A percentile compares a stretch with the other conserved stretches of the same genome.
phyloP scores from a whole-genome alignment of 176 grass and related monocot species.

The Sorghum bicolor region DNA sequence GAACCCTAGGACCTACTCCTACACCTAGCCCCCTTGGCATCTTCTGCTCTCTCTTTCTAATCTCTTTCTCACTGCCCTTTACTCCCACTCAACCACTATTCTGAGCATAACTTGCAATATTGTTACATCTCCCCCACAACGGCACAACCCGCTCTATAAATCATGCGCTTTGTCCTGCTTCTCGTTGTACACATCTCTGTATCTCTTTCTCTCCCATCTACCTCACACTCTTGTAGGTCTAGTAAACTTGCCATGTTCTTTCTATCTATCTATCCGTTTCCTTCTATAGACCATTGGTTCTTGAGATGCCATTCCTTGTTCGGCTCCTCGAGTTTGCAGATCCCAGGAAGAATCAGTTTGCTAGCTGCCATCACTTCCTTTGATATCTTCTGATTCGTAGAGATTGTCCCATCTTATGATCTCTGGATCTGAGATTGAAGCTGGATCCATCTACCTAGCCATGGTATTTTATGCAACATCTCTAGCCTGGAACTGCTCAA shows the following conservation, averaged over 20 bases:
- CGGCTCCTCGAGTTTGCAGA: not conserved
- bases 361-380: not conserved
- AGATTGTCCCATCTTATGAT: not conserved
- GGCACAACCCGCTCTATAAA: conserved; percentile 40
- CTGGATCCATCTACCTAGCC: not conserved
- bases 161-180: not conserved
- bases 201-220: not conserved
- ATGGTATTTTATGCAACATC: conserved; percentile 49
- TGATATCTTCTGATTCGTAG: not conserved
- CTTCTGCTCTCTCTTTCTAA: not conserved
- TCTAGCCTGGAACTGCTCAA: conserved; percentile 41
- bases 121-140: conserved; percentile 11
- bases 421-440: not conserved
- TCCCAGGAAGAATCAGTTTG: not conserved
- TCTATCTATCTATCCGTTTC: not conserved
- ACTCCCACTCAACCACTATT: conserved; percentile 43
- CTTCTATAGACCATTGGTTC: not conserved
- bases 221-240: not conserved
- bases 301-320: not conserved
- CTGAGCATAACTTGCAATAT: conserved; percentile 7
- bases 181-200: not conserved
- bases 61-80: conserved; percentile 32
- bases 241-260: not conserved
- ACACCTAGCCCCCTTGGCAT: conserved; percentile 4
- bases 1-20: conserved; percentile 20